phyloP scores from a whole-genome alignment of 176 grass and related monocot genomes.

The Bonia amplexicaulis region DNA sequence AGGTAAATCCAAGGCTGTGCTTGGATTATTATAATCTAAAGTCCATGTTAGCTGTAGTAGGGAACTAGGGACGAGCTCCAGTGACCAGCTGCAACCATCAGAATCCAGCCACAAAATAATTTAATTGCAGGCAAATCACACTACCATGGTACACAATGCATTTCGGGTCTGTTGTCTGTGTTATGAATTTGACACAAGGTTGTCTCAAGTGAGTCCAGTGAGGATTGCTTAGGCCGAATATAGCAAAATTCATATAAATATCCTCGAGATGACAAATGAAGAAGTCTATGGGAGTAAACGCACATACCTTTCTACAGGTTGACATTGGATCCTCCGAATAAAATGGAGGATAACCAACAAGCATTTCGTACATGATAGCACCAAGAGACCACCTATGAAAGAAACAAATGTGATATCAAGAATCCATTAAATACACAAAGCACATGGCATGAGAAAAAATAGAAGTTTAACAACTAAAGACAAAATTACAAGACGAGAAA shows the following conservation, averaged over 20 bases:
- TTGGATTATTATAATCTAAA: background rate
- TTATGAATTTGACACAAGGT: constrained; percentile 6
- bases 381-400: constrained; percentile 96
- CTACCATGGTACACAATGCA: background rate
- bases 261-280: background rate
- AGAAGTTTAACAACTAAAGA: constrained; percentile 1
- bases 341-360: constrained; percentile 97
- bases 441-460: background rate
- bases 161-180: background rate
- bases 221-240: background rate
- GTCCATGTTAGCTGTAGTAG: background rate
- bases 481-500: constrained; percentile 30
- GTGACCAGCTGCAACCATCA: constrained; percentile 11
- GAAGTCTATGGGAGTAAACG: background rate
- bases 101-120: background rate
- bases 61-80: background rate
- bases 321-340: constrained; percentile 99
- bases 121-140: background rate
- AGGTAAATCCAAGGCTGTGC: background rate
- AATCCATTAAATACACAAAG: constrained; percentile 44
- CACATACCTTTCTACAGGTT: constrained; percentile 84
- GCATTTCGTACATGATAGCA: constrained; percentile 99
- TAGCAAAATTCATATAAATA: constrained; percentile 9
- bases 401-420: constrained; percentile 36
- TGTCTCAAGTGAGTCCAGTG: background rate